Conservation (phyloP, 768 basidiomycete genomes). For the Leccinum boreale region DNA sequence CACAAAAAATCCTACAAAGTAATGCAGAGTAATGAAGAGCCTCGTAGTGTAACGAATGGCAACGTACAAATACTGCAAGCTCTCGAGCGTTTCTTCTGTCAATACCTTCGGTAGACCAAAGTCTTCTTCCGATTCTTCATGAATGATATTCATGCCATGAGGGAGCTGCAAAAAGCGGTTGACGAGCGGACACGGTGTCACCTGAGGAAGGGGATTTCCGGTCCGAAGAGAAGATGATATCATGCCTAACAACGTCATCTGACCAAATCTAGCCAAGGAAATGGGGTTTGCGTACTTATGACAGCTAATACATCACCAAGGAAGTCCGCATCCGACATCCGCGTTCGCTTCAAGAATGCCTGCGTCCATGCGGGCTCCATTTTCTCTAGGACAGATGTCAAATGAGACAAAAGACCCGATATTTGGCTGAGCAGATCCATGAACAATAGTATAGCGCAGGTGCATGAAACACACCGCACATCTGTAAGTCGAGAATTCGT, state of each 20-base stretch:
- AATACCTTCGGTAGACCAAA: slow-evolving; percentile 69
- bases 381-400: slow-evolving; percentile 69
- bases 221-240: slow-evolving; percentile 73
- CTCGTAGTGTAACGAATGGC: not conserved
- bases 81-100: slow-evolving; percentile 68
- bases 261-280: not conserved
- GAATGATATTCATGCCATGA: slow-evolving; percentile 64
- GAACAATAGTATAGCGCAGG: not conserved
- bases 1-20: slow-evolving; percentile 56
- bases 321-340: slow-evolving; percentile 75
- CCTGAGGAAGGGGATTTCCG: slow-evolving; percentile 76
- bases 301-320: slow-evolving; percentile 84
- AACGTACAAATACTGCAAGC: slow-evolving; percentile 76
- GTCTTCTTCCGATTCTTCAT: slow-evolving; percentile 69
- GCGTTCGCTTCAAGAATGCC: slow-evolving; percentile 71
- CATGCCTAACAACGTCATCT: slow-evolving; percentile 46
- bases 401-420: slow-evolving; percentile 63
- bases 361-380: slow-evolving; percentile 75
- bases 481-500: slow-evolving; percentile 60
- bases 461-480: slow-evolving; percentile 39
- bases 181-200: slow-evolving; percentile 72
- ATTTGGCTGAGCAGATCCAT: slow-evolving; percentile 50
- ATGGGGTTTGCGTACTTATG: slow-evolving; percentile 48
- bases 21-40: not conserved
- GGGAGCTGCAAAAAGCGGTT: slow-evolving; percentile 44